Evolutionary conservation across 441 rosid species (phyloP), one percentile per base, ranked within the genome.

Genomic region (Heliophila coronopifolia): DNA sequence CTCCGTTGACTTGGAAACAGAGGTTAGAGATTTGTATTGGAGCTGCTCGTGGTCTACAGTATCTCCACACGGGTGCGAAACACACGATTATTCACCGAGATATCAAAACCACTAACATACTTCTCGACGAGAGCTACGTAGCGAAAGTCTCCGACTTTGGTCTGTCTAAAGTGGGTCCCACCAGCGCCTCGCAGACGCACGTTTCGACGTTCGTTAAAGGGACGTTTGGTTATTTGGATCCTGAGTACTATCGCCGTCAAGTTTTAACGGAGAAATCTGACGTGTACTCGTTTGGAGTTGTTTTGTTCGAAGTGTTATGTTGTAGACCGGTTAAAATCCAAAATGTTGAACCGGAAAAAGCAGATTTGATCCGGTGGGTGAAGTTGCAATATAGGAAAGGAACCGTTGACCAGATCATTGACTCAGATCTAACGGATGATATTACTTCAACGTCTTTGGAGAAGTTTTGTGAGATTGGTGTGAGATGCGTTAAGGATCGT

Each of bases 131-230:
- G 14, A 75, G 70, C 34, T 75, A 73, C 66, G 74, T 64, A 1
- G 80, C 82, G 10, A 82, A 82, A 69, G 80, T 82, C 23, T 70
- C 83, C 2, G 91, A 79, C 58, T 82, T 83, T 12, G 91, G 86
- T 3, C 46, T 79, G 25, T 79, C 82, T 2, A 75, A 68, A 67
- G 36, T 62, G 0, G 81, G 83, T 6, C 75, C 77, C 0, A 52
- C 66, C 0, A 65, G 55, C 35, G 45, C 38, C 22, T 48, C 83
- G 9, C 62, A 76, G 17, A 47, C 70, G 1, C 85, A 76, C 10
- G 65, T 79, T 2, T 70, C 68, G n/a, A 85, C 83, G 0, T 54
- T 46, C n/a, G 88, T 83, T 53, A 80, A 62, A 57, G 88, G 88
- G 3, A 71, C 83, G 40, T n/a, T 70, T 1, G 93, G 88, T 5